phyloP scores from a whole-genome alignment of 129 eudicot genomes.

The Lactuca sativa region DNA sequence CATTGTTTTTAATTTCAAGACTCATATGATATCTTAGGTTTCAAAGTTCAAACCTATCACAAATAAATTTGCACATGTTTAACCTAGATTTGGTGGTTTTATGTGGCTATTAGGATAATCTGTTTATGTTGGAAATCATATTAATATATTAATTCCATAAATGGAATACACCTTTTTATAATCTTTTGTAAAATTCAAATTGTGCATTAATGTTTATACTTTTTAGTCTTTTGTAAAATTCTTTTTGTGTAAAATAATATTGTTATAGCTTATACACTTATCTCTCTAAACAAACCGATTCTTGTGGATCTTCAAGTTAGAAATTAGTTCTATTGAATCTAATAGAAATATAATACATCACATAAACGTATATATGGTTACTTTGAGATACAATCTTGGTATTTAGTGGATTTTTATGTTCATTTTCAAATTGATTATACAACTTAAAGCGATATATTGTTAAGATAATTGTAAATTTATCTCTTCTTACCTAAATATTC shows the following conservation, averaged over 20 bases:
- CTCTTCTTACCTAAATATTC: too few species aligned
- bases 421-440: slow-evolving; percentile 1
- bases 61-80: too few species aligned
- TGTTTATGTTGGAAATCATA: slow-evolving; percentile 9
- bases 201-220: not conserved
- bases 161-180: slow-evolving; percentile 2
- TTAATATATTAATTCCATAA: slow-evolving; percentile 6
- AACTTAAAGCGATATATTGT: too few species aligned
- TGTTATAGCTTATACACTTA: not conserved
- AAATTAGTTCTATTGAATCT: slow-evolving; percentile 3
- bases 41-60: too few species aligned
- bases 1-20: not conserved
- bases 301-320: slow-evolving; percentile 16
- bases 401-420: not conserved
- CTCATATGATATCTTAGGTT: slow-evolving; percentile 5
- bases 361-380: slow-evolving; percentile 6
- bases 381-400: slow-evolving; percentile 4
- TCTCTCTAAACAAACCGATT: slow-evolving; percentile 2
- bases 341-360: not conserved
- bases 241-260: not conserved
- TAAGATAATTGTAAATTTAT: too few species aligned
- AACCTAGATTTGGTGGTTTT: not conserved
- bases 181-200: not conserved
- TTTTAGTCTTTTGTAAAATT: not conserved
- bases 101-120: slow-evolving; percentile 8